phyloP scores from a whole-genome alignment of 2,329 filamentous ascomycete genomes.

The Nemania abortiva region DNA sequence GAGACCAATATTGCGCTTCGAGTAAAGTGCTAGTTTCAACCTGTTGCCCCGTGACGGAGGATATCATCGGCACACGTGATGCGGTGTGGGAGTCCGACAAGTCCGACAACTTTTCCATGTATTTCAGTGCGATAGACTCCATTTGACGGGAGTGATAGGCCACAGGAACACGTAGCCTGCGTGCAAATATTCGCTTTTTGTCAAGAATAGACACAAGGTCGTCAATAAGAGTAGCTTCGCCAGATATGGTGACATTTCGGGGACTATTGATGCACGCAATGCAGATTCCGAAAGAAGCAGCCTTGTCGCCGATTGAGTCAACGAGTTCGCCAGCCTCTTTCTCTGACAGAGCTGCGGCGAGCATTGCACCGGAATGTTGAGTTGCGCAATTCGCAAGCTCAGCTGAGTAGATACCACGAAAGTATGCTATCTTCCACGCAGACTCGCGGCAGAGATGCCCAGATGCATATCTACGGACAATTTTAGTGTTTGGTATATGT shows the following conservation, averaged over 20 bases:
- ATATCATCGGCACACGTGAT: background rate
- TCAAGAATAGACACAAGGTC: constrained; percentile 35
- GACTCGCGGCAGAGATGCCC: constrained; percentile 2
- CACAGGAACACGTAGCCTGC: constrained; percentile 46
- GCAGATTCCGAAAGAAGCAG: constrained; percentile 22
- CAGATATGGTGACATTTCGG: constrained; percentile 51
- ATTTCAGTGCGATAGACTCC: constrained; percentile 36
- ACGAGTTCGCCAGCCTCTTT: background rate
- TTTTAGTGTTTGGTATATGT: background rate
- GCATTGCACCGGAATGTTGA: background rate
- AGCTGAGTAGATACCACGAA: background rate
- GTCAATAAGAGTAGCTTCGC: constrained; percentile 45
- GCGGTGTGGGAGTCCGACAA: background rate
- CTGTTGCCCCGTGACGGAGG: background rate
- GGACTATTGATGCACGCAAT: constrained; percentile 53
- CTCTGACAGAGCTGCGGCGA: background rate
- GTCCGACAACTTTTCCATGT: background rate
- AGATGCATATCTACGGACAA: background rate
- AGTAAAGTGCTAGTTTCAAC: background rate
- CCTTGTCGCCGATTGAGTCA: too few species aligned
- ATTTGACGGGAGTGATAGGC: constrained; percentile 55
- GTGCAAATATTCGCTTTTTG: constrained; percentile 42
- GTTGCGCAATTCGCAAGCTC: background rate
- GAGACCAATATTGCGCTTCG: background rate
- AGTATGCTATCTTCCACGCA: constrained; percentile 22